phyloP scores from a whole-genome alignment of 768 basidiomycete genomes.

The Auricularia sp. region DNA sequence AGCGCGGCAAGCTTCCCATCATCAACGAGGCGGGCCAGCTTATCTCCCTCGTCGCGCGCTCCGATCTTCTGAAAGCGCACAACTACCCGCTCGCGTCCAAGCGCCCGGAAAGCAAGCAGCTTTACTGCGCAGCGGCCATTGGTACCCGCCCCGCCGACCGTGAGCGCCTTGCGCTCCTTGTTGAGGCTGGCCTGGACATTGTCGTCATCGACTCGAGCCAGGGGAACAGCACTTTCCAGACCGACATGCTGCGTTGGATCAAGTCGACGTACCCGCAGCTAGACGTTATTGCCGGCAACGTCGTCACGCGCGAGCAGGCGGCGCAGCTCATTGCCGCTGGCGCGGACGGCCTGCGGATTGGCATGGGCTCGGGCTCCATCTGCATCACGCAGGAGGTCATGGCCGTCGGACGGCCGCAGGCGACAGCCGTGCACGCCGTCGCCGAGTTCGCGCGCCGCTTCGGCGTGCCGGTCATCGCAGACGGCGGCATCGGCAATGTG shows the following conservation, averaged over 20 bases:
- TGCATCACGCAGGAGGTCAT: constrained; percentile 99
- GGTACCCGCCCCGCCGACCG: constrained; percentile 86
- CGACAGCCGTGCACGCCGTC: constrained; percentile 94
- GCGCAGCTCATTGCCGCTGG: constrained; percentile 88
- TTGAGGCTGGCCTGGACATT: constrained; percentile 91
- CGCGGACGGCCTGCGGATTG: constrained; percentile 89
- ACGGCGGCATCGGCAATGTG: constrained; percentile 91
- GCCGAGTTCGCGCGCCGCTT: constrained; percentile 89
- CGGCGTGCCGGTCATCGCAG: constrained; percentile 93
- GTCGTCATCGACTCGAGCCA: constrained; percentile 93
- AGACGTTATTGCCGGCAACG: constrained; percentile 94
- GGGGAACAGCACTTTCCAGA: constrained; percentile 88
- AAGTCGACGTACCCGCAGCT: constrained; percentile 75
- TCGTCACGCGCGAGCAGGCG: constrained; percentile 95
- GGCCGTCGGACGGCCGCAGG: constrained; percentile 97
- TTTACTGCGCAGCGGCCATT: constrained; percentile 91
- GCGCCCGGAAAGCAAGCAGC: constrained; percentile 81
- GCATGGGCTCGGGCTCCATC: constrained; percentile 97
- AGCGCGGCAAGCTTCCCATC: constrained; percentile 95
- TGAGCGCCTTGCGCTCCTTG: constrained; percentile 75
- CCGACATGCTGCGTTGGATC: constrained; percentile 92
- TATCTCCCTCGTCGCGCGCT: constrained; percentile 82
- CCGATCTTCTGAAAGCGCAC: constrained; percentile 95
- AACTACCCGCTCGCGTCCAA: constrained; percentile 93
- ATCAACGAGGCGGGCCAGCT: constrained; percentile 57